Evolutionary conservation across 2,329 filamentous ascomycete genomes (phyloP).

Genomic region (Talaromyces funiculosus): DNA sequence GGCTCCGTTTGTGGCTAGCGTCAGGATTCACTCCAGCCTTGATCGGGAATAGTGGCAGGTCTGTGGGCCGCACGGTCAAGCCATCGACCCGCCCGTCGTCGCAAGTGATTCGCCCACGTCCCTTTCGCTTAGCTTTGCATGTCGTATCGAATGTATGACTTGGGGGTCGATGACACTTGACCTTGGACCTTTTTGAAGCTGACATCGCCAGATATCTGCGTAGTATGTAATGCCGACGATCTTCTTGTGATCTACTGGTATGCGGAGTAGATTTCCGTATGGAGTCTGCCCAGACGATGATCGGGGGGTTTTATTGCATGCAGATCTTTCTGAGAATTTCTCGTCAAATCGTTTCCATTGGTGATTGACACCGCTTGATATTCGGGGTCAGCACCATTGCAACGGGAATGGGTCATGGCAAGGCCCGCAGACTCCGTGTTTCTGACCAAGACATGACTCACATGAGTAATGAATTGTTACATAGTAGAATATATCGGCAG

Average conservation of each 20-base stretch:
- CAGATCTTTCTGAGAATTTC: not conserved
- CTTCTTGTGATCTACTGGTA: not conserved
- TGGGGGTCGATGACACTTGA: not conserved
- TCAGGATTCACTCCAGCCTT: not conserved
- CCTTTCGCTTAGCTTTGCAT: not conserved
- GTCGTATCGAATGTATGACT: not conserved
- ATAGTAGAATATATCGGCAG: no score
- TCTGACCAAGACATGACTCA: not conserved
- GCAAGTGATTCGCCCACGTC: slow-evolving; percentile 7
- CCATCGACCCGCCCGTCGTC: not conserved
- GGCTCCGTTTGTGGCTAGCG: not conserved
- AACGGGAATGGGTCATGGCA: not conserved
- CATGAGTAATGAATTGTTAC: no score
- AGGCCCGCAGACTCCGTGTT: not conserved
- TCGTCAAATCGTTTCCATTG: not conserved
- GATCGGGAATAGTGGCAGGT: not conserved
- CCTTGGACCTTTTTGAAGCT: not conserved
- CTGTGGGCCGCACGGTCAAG: not conserved
- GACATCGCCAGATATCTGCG: no score
- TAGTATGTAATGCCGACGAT: not conserved
- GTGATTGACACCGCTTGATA: not conserved
- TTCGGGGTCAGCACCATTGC: not conserved
- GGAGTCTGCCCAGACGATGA: not conserved
- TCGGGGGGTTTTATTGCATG: not conserved
- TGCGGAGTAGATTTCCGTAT: not conserved